A percentile compares a stretch with the other conserved stretches of the same genome.
Conservation (phyloP, 2,329 filamentous ascomycete species). For the Macrophomina phaseolina region DNA sequence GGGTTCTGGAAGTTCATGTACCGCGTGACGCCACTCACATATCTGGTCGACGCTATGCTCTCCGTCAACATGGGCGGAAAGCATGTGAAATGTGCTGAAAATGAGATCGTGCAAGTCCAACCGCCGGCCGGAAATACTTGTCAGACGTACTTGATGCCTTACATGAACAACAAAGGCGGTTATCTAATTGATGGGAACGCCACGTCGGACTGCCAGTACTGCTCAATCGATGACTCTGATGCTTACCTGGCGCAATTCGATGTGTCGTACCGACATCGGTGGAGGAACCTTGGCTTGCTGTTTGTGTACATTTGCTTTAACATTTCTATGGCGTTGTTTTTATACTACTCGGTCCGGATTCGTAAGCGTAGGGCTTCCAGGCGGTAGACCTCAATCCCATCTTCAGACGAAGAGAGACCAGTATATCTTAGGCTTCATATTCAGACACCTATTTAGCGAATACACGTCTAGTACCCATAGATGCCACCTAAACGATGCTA, state of each 20-base stretch:
- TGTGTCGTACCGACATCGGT: neutral
- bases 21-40: constrained; percentile 76
- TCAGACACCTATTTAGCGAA: too few species aligned
- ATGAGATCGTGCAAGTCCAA: neutral
- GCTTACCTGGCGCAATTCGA: neutral
- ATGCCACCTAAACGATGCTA: too few species aligned
- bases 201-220: neutral
- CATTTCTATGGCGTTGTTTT: neutral
- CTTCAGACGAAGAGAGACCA: too few species aligned
- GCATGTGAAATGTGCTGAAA: neutral
- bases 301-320: neutral
- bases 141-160: neutral
- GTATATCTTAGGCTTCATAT: too few species aligned
- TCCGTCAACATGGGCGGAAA: constrained; percentile 69
- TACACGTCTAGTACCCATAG: too few species aligned
- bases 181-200: neutral
- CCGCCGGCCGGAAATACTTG: neutral
- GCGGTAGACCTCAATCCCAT: too few species aligned
- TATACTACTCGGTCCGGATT: neutral
- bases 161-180: neutral
- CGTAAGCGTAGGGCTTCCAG: too few species aligned
- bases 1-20: constrained; percentile 83
- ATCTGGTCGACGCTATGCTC: constrained; percentile 72
- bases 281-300: neutral
- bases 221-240: neutral